Base-by-base conservation (phyloP, 78 protist species). In the Cyanophora paradoxa region DNA sequence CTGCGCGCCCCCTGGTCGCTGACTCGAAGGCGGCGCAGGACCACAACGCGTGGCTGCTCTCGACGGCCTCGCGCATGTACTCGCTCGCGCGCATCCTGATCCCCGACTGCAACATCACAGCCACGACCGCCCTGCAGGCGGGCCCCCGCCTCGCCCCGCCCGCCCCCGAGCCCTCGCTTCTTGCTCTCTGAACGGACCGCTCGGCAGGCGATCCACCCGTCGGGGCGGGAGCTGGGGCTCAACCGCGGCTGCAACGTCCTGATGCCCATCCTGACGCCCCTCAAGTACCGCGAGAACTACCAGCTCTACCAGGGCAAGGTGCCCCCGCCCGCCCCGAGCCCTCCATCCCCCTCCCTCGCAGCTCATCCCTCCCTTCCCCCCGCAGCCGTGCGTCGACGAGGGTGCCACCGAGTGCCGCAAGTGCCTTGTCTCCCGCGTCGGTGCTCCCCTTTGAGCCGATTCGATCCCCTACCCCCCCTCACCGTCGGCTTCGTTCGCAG, bases 101-200 rank as follows among this genome's bases (percentile, higher is more conserved):
- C 30, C 4, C 13, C 17, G 52, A 74, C 31, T 40, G 30, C 16
- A 78, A 78, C 34, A 78, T 78, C 16, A 78, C 81, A 11, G 42
- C 81, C 28, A 71, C 81, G 14, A 77, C 81, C 28, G 81, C 81
- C 24, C 63, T 77, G 72, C 72, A 77, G 54, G n/a, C n/a, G n/a
- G n/a, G n/a, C n/a, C n/a, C n/a, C n/a, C n/a, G 74, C 61, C 14
- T 24, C 50, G 14, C 37, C 72, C 10, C 22, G 48, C 22, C 10
- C 10, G 48, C 22, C 10, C n/a, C n/a, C n/a, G n/a, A n/a, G n/a
- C n/a, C n/a, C n/a, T n/a, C n/a, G n/a, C n/a, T n/a, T n/a, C n/a
- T 10, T 42, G 22, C 22, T 42, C 10, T 42, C 10, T 42, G 6
- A 10, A 6, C 10, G 10, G 48, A n/a, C n/a, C n/a, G n/a, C n/a